phyloP scores from a whole-genome alignment of 2,329 filamentous ascomycete genomes.

The Ilyonectria robusta region DNA sequence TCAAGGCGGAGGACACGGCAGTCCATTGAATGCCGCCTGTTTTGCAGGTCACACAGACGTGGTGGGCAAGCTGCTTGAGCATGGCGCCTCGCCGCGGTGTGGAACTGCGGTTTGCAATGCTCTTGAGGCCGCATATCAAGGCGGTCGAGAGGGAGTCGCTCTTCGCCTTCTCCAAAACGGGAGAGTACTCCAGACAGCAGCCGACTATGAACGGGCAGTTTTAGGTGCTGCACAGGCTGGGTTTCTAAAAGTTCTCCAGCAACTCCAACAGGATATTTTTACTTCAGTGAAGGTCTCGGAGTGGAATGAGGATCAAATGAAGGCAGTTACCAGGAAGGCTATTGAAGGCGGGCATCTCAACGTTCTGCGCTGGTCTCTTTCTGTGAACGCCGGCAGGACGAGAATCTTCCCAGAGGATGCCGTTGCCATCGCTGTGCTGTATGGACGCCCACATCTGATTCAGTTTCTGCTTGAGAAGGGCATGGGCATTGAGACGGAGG shows the following conservation, averaged over 20 bases:
- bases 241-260: neutral
- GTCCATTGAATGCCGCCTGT: neutral
- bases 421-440: slow-evolving; percentile 9
- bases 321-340: slow-evolving; percentile 4
- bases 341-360: slow-evolving; percentile 17
- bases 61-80: neutral
- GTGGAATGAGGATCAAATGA: neutral
- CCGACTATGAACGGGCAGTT: slow-evolving; percentile 16
- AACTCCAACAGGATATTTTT: slow-evolving; percentile 2
- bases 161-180: neutral
- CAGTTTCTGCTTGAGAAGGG: slow-evolving; percentile 13
- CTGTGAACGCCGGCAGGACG: neutral
- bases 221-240: slow-evolving; percentile 14
- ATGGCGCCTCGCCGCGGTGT: neutral
- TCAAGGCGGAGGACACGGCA: neutral
- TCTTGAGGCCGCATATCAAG: neutral
- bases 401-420: slow-evolving; percentile 5
- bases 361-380: neutral
- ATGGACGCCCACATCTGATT: neutral
- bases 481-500: slow-evolving; percentile 21
- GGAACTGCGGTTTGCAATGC: neutral
- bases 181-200: neutral
- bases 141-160: neutral
- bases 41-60: neutral
- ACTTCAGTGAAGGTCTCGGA: neutral